Percentiles rank a stretch among this genome's conserved stretches.
These are phyloP conservation scores for Omphalotus guepiniiformis DNA, from an alignment of 768 basidiomycete species.

Conservation along the genomic window DNA sequence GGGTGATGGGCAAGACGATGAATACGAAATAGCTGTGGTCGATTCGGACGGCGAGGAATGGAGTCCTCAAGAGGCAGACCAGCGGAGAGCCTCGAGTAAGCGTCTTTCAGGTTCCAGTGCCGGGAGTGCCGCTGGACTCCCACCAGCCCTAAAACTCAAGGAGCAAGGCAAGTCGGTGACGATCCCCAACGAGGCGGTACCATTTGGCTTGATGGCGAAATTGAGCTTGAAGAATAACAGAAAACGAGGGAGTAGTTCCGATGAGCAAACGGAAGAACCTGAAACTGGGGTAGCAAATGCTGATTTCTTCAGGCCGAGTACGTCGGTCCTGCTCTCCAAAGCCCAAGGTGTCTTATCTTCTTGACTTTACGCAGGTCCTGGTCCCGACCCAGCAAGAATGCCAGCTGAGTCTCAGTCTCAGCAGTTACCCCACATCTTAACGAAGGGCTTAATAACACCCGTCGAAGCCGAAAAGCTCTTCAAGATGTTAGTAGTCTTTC, in stretches of 20 bases:
- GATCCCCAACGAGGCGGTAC: slow-evolving; percentile 57
- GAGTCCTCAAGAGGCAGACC: slow-evolving; percentile 8
- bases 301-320: slow-evolving; percentile 65
- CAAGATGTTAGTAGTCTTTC: slow-evolving; percentile 46
- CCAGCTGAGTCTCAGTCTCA: slow-evolving; percentile 33
- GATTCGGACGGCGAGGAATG: slow-evolving; percentile 37
- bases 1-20: slow-evolving; percentile 21
- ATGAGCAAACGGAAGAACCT: slow-evolving; percentile 39
- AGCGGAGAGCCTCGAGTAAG: background rate
- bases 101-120: slow-evolving; percentile 36
- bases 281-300: slow-evolving; percentile 63
- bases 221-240: slow-evolving; percentile 46
- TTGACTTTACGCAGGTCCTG: slow-evolving; percentile 29
- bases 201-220: slow-evolving; percentile 75
- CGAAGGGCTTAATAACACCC: slow-evolving; percentile 57
- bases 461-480: slow-evolving; percentile 70
- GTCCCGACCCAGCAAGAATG: slow-evolving; percentile 35
- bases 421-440: slow-evolving; percentile 62
- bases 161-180: slow-evolving; percentile 44
- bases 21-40: slow-evolving; percentile 36
- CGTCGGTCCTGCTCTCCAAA: slow-evolving; percentile 18
- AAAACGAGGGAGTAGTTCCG: slow-evolving; percentile 30
- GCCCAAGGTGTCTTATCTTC: too few relatives aligned
- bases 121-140: slow-evolving; percentile 26
- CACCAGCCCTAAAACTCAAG: slow-evolving; percentile 33